phyloP scores from a whole-genome alignment of 176 grass and related monocot genomes.

The Urochloa ruziziensis region DNA sequence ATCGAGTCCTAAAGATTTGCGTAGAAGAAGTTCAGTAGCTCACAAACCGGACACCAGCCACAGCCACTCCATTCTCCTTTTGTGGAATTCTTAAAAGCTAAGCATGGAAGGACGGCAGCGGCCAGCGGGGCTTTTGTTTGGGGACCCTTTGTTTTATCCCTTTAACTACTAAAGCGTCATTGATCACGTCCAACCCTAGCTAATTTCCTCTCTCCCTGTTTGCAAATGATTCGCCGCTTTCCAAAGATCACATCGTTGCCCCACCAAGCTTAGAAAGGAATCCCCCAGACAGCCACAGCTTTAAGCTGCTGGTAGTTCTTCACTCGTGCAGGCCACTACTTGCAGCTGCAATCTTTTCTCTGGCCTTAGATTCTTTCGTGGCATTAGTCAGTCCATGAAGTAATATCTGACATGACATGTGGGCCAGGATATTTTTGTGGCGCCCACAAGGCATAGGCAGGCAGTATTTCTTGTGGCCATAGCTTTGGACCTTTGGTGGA shows the following conservation, averaged over 20 bases:
- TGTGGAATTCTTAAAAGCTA: conserved; percentile 18
- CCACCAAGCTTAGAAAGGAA: conserved; percentile 21
- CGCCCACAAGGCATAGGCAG: background rate
- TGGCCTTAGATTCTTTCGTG: background rate
- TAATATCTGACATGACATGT: background rate
- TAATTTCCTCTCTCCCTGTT: background rate
- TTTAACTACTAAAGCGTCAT: background rate
- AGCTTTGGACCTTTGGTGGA: background rate
- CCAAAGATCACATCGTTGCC: conserved; percentile 5
- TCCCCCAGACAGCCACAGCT: conserved; percentile 12
- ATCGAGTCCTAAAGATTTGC: background rate
- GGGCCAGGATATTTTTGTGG: background rate
- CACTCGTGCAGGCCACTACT: conserved; percentile 9
- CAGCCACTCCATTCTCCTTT: background rate
- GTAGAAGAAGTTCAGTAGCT: background rate
- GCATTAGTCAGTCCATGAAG: background rate
- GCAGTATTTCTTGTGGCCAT: background rate
- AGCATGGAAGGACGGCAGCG: conserved; percentile 24
- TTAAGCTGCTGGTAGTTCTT: background rate
- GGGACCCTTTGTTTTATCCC: background rate
- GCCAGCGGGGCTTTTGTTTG: conserved; percentile 21
- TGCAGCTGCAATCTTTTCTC: background rate
- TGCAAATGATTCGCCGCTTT: conserved; percentile 32
- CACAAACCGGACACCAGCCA: background rate
- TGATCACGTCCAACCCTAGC: background rate